These are phyloP conservation scores for Oryza nivara DNA, from an alignment of 176 grass and related monocot species.

Conservation along the genomic window DNA sequence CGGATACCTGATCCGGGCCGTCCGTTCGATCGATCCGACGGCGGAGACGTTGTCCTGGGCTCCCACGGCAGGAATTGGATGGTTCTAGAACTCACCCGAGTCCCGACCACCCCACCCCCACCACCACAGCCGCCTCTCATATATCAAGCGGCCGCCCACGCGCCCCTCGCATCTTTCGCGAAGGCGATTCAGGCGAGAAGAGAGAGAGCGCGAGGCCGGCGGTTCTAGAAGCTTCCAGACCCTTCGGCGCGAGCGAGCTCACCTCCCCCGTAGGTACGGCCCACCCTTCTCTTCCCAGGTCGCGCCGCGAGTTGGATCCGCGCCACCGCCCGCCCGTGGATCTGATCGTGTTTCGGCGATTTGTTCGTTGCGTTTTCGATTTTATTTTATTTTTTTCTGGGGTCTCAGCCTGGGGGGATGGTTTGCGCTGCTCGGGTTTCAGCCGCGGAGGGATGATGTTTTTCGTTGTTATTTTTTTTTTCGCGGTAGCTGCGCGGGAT, in stretches of 20 bases:
- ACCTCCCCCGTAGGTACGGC: conserved; percentile 28
- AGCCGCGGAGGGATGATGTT: background rate
- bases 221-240: conserved; percentile 11
- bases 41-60: background rate
- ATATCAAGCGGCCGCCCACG: background rate
- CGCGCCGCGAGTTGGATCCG: background rate
- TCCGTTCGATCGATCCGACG: background rate
- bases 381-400: background rate
- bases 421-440: background rate
- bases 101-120: background rate
- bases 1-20: background rate
- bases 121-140: background rate
- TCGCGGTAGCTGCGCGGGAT: background rate
- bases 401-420: background rate
- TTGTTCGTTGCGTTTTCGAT: background rate
- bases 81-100: conserved; percentile 60
- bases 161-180: background rate
- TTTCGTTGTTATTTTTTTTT: background rate
- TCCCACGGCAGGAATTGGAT: conserved; percentile 20
- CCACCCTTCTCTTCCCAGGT: background rate
- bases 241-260: background rate
- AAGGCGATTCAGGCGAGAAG: background rate
- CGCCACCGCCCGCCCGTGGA: background rate
- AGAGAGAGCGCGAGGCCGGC: background rate
- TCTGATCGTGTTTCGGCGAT: conserved; percentile 17